Evolutionary conservation across 495 filamentous ascomycete genomes (phyloP).

Genomic region (Penicillium parvum): DNA sequence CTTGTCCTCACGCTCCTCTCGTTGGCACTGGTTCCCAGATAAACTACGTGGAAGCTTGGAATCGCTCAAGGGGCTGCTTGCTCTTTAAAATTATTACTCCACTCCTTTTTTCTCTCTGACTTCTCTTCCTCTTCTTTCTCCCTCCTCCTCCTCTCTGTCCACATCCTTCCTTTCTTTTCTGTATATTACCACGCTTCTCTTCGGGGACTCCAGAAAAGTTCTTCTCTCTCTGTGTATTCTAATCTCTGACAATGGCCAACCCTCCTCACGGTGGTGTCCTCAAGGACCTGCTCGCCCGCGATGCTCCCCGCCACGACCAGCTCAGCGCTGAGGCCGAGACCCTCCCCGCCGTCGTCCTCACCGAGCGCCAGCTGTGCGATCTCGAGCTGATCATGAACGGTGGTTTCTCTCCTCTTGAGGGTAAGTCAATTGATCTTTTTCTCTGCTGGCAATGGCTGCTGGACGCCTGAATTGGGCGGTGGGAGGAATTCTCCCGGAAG

Average conservation of each 20-base stretch:
- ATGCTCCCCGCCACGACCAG: conserved; percentile 70
- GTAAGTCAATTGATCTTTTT: conserved; percentile 45
- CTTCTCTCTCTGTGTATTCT: too few relatives aligned
- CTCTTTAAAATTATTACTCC: too few relatives aligned
- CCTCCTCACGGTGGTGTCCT: conserved; percentile 92
- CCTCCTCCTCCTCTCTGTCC: conserved; percentile 7
- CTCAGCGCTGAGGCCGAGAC: conserved; percentile 80
- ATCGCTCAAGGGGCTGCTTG: too few relatives aligned
- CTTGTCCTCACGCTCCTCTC: too few relatives aligned
- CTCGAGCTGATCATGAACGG: conserved; percentile 93
- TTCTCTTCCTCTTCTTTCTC: conserved; percentile 8
- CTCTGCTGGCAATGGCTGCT: background rate
- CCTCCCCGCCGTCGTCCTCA: conserved; percentile 77
- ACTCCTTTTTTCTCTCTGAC: background rate
- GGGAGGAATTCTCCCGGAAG: background rate
- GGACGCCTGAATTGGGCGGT: background rate
- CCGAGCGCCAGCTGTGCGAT: conserved; percentile 94
- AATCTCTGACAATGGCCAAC: conserved; percentile 73
- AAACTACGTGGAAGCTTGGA: conserved; percentile 3
- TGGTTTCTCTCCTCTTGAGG: conserved; percentile 95
- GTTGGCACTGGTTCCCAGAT: too few relatives aligned
- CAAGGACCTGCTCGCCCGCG: conserved; percentile 93
- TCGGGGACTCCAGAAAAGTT: background rate
- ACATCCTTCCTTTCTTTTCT: conserved; percentile 4
- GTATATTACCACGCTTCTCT: conserved; percentile 1